A percentile compares a stretch with the other conserved stretches of the same genome.
phyloP scores from a whole-genome alignment of 176 grass and related monocot species.

The Hordeum marinum region DNA sequence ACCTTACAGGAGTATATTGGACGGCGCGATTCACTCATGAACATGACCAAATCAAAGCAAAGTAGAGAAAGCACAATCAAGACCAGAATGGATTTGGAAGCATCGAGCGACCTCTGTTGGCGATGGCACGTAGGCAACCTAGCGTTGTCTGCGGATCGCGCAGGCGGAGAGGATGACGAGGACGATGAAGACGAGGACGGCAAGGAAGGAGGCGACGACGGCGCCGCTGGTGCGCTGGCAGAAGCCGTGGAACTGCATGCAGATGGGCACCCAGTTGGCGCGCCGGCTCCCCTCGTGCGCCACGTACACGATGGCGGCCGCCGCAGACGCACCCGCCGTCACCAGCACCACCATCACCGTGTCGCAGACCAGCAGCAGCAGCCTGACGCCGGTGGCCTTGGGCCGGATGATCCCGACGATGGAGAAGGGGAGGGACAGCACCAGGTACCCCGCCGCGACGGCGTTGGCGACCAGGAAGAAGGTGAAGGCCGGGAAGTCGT shows the following conservation, averaged over 20 bases:
- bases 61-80: not conserved
- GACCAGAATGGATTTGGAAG: not conserved
- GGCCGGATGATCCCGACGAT: constrained; percentile 39
- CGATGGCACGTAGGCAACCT: not conserved
- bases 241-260: constrained; percentile 76
- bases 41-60: not conserved
- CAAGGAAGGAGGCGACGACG: constrained; percentile 77
- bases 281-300: constrained; percentile 59
- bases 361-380: constrained; percentile 68
- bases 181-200: constrained; percentile 58
- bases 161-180: constrained; percentile 60
- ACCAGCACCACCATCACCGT: constrained; percentile 40
- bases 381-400: constrained; percentile 31
- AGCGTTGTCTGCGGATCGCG: constrained; percentile 17
- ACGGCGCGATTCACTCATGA: not conserved
- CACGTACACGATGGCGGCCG: constrained; percentile 69
- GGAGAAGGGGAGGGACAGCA: constrained; percentile 81
- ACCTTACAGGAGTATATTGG: not conserved
- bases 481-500: constrained; percentile 68
- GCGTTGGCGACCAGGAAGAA: constrained; percentile 68
- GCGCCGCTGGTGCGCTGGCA: constrained; percentile 84
- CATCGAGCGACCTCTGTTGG: not conserved
- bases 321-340: constrained; percentile 39
- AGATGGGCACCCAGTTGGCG: constrained; percentile 88
- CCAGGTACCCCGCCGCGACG: constrained; percentile 63